Evolutionary conservation across 2,329 filamentous ascomycete genomes (phyloP).

Genomic region (Fusarium tuaranense): DNA sequence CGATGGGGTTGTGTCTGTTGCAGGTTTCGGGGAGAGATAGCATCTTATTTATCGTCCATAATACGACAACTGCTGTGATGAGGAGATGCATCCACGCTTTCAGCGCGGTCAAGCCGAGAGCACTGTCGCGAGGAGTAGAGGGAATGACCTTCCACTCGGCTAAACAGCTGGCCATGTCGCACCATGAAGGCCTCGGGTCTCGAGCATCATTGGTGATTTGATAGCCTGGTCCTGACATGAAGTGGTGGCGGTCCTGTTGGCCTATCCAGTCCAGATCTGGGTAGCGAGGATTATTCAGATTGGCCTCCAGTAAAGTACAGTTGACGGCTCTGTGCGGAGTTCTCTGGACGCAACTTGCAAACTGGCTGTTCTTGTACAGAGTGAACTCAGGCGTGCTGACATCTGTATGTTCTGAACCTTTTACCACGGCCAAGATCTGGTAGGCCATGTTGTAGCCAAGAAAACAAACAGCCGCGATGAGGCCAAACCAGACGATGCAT

Average conservation of each 20-base stretch:
- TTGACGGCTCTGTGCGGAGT: neutral
- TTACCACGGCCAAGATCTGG: neutral
- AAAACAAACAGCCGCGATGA: neutral
- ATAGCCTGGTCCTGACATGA: neutral
- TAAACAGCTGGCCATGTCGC: neutral
- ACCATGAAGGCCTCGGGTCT: neutral
- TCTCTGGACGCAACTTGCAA: neutral
- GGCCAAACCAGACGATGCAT: neutral
- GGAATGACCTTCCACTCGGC: neutral
- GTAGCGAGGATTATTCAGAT: neutral
- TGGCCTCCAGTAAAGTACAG: neutral
- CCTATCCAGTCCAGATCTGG: neutral
- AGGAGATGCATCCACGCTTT: neutral
- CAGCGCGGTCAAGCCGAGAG: neutral
- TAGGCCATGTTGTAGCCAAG: neutral
- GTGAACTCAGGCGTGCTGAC: neutral
- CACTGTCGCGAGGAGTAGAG: neutral
- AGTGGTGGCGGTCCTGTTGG: neutral
- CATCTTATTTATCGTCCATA: neutral
- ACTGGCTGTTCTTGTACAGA: neutral
- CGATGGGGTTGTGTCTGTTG: neutral
- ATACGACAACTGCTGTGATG: neutral
- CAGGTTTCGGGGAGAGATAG: neutral
- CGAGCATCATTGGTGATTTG: slow-evolving; percentile 1
- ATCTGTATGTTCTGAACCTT: neutral